Conservation (phyloP, 164 flowering plant species). For the Litsea cubeba region DNA sequence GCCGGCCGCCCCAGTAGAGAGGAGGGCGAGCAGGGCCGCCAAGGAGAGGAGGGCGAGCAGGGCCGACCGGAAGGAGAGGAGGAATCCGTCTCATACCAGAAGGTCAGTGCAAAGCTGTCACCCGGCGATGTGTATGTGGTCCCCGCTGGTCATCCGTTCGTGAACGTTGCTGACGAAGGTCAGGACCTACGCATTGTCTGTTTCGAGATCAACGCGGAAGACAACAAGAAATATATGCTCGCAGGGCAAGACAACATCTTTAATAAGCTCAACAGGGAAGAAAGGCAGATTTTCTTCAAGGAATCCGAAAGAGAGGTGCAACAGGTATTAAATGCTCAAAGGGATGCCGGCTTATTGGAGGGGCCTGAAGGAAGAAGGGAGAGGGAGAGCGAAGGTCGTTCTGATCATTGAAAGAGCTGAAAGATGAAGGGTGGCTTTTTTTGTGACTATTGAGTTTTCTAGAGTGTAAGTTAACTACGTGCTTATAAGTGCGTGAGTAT, state of each 20-base stretch:
- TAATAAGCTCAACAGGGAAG: constrained; percentile 38
- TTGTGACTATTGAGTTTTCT: too few relatives aligned
- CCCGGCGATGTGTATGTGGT: constrained; percentile 26
- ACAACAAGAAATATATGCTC: constrained; percentile 39
- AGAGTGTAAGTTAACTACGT: too few relatives aligned
- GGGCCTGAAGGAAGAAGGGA: constrained; percentile 19
- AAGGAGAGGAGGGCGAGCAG: too few relatives aligned
- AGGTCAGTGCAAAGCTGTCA: constrained; percentile 16
- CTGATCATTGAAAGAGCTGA: too few relatives aligned
- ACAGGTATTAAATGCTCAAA: constrained; percentile 15
- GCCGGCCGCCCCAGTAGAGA: constrained; percentile 6
- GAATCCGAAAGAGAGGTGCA: constrained; percentile 26
- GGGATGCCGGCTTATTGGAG: constrained; percentile 10
- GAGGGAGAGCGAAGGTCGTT: constrained; percentile 1
- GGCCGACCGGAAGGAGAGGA: background rate
- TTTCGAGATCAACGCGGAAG: constrained; percentile 43
- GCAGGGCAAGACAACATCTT: constrained; percentile 47
- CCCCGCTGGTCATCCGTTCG: constrained; percentile 70
- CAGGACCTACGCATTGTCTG: constrained; percentile 46
- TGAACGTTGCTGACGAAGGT: constrained; percentile 32
- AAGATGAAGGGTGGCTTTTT: too few relatives aligned
- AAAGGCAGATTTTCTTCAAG: constrained; percentile 45
- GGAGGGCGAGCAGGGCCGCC: background rate
- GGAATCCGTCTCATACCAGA: constrained; percentile 17
- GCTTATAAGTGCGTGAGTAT: too few relatives aligned